These are phyloP conservation scores for Trametopsis cervina DNA, from an alignment of 768 basidiomycete genomes.

Conservation along the genomic window DNA sequence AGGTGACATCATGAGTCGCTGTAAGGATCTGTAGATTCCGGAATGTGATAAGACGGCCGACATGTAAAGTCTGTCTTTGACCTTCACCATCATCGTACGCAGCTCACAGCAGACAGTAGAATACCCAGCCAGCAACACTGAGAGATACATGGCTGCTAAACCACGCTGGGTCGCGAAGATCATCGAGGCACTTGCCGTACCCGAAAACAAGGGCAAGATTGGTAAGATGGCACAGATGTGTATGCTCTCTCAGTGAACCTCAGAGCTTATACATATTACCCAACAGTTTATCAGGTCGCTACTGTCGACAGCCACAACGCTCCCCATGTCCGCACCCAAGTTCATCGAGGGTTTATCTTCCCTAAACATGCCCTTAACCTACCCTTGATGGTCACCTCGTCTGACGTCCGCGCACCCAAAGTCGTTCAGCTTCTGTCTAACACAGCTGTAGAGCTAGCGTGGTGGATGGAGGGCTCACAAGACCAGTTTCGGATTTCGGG, in stretches of 20 bases:
- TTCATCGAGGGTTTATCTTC: constrained; percentile 54
- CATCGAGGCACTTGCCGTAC: constrained; percentile 6
- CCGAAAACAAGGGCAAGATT: constrained; percentile 13
- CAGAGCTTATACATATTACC: too few relatives aligned
- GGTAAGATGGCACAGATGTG: too few relatives aligned
- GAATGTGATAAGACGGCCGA: too few relatives aligned
- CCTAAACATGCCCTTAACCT: constrained; percentile 34
- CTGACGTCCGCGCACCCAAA: constrained; percentile 71
- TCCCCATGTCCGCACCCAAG: constrained; percentile 59
- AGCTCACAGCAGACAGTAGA: too few relatives aligned
- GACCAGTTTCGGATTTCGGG: constrained; percentile 75
- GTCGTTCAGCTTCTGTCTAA: constrained; percentile 45
- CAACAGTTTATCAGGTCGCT: constrained; percentile 56
- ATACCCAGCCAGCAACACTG: too few relatives aligned
- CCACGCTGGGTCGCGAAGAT: constrained; percentile 7
- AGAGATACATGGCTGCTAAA: background rate
- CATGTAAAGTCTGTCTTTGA: too few relatives aligned
- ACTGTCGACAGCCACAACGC: constrained; percentile 38
- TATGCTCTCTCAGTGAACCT: too few relatives aligned
- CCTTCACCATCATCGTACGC: too few relatives aligned
- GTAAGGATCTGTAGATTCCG: too few relatives aligned
- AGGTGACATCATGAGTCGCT: too few relatives aligned
- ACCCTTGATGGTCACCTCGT: constrained; percentile 60
- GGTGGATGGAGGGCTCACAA: constrained; percentile 62
- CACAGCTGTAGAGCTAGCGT: constrained; percentile 52